Evolutionary conservation across 2,329 filamentous ascomycete species (phyloP), one percentile per base, ranked within the genome.

Genomic region (Ascochyta koolunga): DNA sequence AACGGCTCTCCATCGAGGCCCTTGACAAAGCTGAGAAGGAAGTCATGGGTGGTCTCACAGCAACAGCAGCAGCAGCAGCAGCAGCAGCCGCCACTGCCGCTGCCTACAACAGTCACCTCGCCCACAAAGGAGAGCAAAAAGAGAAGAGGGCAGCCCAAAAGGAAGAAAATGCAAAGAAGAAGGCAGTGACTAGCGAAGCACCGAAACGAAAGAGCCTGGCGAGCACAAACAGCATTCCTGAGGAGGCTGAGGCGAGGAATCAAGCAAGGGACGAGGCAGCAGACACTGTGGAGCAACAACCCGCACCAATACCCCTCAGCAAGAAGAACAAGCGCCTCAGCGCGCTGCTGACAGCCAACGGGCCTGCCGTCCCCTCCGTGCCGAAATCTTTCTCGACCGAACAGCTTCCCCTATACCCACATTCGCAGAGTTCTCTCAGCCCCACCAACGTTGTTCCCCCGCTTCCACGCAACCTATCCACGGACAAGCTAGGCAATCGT

Each of bases 371-470:
- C 36, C 77, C 77, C n/a, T 61, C 67, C 1, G 58, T 80, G 13
- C 78, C 77, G 16, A 79, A 78, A 51, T 81, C 79, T 0, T 81
- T 81, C 62, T 81, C 79, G 8, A 80, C 78, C 2, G 79, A 81
- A 46, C 70, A 74, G 44, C 66, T 81, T 7, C 76, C 77, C 5
- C 67, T 64, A 13, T 68, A 74, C 43, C 51, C 67, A 6, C 68
- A 74, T 22, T 66, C 72, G 13, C 68, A 73, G 6, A 67, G 71
- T 19, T 62, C 64, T 16, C 43, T 61, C 22, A 70, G 73, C n/a
- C 66, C 70, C 63, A 74, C 55, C 60, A 71, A 67, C 51, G 37
- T 53, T 21, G 69, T 77, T 49, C 77, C 75, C 16, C 78, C 78
- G 2, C 61, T 80, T 18, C 79, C 78, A 10, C 75, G 75, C 49